phyloP scores from a whole-genome alignment of 2,329 filamentous ascomycete genomes.

The Cladophialophora exuberans region DNA sequence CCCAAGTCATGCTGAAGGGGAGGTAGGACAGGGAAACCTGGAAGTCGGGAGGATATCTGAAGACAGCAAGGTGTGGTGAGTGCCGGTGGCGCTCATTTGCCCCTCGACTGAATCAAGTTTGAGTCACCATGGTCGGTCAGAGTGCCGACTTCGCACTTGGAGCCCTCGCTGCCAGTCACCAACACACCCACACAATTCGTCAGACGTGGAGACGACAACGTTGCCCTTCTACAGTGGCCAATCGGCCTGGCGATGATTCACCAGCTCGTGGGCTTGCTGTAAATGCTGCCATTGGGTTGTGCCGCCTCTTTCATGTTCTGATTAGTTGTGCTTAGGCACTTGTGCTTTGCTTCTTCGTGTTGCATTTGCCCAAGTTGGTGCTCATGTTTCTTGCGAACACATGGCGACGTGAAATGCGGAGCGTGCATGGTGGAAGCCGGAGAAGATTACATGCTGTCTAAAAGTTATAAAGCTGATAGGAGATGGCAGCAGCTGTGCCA shows the following conservation, averaged over 20 bases:
- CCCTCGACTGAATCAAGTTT: slow-evolving; percentile 21
- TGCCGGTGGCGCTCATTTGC: slow-evolving; percentile 16
- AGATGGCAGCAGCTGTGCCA: neutral
- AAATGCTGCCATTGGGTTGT: slow-evolving; percentile 16
- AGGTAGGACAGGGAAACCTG: too few species aligned
- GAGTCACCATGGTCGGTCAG: slow-evolving; percentile 16
- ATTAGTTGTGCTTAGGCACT: slow-evolving; percentile 22
- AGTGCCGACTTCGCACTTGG: slow-evolving; percentile 8
- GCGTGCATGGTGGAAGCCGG: too few species aligned
- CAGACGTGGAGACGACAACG: neutral
- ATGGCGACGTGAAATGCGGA: too few species aligned
- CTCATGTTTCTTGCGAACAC: slow-evolving; percentile 5
- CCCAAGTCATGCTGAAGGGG: too few species aligned
- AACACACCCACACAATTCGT: neutral
- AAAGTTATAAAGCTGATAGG: neutral
- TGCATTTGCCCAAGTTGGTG: slow-evolving; percentile 9
- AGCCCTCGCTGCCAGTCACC: neutral
- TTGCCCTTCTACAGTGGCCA: slow-evolving; percentile 21
- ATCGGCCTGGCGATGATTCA: slow-evolving; percentile 30
- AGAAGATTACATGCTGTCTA: too few species aligned
- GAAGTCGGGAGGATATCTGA: neutral
- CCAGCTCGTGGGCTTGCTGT: slow-evolving; percentile 7
- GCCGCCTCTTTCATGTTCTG: slow-evolving; percentile 7
- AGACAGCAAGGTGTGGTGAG: slow-evolving; percentile 18
- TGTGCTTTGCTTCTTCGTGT: slow-evolving; percentile 15